Conservation (phyloP, 345 rosid genomes). For the Cardiospermum halicacabum region DNA sequence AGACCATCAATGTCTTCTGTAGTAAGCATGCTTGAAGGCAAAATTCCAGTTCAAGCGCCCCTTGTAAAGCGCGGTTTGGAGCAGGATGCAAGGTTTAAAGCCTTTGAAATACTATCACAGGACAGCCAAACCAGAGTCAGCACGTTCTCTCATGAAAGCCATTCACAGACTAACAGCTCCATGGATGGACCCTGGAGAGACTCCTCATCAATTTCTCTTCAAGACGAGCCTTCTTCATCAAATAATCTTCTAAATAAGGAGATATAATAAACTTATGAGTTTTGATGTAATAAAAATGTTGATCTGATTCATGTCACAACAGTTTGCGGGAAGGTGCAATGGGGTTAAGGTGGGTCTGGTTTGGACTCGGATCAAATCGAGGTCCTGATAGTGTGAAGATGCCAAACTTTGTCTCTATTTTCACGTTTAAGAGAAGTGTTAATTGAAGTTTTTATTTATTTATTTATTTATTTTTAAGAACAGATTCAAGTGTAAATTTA, state of each 20-base stretch:
- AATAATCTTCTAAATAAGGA: conserved; percentile 23
- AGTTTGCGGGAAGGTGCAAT: too few species aligned
- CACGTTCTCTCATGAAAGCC: conserved; percentile 34
- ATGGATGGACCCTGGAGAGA: conserved; percentile 67
- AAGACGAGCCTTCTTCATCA: conserved; percentile 26
- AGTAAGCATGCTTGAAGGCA: conserved; percentile 78
- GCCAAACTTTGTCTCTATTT: too few species aligned
- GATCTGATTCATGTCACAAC: too few species aligned
- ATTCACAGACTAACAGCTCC: conserved; percentile 36
- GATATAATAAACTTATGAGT: too few species aligned
- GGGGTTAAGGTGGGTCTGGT: too few species aligned
- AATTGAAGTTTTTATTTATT: too few species aligned
- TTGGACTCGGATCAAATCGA: too few species aligned
- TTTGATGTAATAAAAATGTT: too few species aligned
- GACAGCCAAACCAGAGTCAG: conserved; percentile 56
- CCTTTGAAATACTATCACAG: conserved; percentile 61
- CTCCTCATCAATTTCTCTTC: conserved; percentile 42
- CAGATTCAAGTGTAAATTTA: too few species aligned
- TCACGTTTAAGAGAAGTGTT: too few species aligned
- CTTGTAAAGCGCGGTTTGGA: conserved; percentile 49
- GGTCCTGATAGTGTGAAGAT: too few species aligned
- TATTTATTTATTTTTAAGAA: too few species aligned
- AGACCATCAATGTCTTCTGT: conserved; percentile 90
- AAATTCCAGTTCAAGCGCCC: conserved; percentile 62
- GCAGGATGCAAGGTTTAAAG: conserved; percentile 67